A percentile compares a stretch with the other conserved stretches of the same genome.
Conservation (phyloP, 306 rosid genomes). For the Neltuma alba region DNA sequence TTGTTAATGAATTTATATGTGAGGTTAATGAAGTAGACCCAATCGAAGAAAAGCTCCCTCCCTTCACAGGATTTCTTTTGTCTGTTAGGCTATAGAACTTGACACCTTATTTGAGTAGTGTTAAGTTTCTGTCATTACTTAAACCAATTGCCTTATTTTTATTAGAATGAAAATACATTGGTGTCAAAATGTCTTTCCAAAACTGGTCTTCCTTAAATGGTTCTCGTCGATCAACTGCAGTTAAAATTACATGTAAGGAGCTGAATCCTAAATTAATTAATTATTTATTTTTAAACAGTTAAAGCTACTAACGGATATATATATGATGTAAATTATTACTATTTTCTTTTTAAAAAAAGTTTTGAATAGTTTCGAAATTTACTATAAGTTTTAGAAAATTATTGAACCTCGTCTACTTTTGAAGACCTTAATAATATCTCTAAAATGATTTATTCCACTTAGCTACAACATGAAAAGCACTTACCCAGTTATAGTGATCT, state of each 20-base stretch:
- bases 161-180: not conserved
- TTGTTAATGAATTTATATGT: too few relatives aligned
- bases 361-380: not conserved
- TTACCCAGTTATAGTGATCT: too few relatives aligned
- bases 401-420: not conserved
- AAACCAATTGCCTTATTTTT: not conserved
- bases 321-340: not conserved
- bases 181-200: not conserved
- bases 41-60: too few relatives aligned
- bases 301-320: not conserved
- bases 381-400: not conserved
- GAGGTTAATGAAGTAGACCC: too few relatives aligned
- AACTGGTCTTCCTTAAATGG: not conserved
- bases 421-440: not conserved
- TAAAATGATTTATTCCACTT: not conserved
- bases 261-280: not conserved
- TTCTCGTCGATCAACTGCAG: not conserved
- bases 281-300: not conserved
- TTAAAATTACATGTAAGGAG: not conserved
- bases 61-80: not conserved
- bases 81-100: not conserved
- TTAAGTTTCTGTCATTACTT: not conserved
- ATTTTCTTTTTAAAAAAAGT: too few relatives aligned
- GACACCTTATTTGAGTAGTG: not conserved
- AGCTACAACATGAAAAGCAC: not conserved